phyloP scores from a whole-genome alignment of 2,329 filamentous ascomycete species.

The Parasarocladium wereldwijsianum region DNA sequence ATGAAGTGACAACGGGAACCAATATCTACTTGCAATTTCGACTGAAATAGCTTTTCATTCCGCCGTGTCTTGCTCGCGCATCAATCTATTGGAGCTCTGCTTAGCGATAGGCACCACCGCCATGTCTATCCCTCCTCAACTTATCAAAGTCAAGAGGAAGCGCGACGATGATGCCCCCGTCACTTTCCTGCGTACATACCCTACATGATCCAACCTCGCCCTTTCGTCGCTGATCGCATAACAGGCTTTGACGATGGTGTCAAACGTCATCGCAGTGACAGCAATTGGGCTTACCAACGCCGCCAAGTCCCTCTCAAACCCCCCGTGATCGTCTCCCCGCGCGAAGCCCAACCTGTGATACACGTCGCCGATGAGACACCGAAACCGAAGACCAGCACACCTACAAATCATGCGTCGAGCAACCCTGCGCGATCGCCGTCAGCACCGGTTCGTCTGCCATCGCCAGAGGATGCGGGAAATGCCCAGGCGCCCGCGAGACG shows the following conservation, averaged over 20 bases:
- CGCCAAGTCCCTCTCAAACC: slow-evolving; percentile 20
- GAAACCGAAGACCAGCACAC: slow-evolving; percentile 17
- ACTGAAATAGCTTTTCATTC: too few relatives aligned
- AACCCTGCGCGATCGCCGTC: too few relatives aligned
- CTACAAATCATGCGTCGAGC: too few relatives aligned
- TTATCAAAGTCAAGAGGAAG: slow-evolving; percentile 49
- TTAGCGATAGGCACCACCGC: too few relatives aligned
- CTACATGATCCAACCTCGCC: slow-evolving; percentile 3
- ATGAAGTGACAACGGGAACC: too few relatives aligned
- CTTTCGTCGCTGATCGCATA: slow-evolving; percentile 1
- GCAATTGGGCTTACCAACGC: slow-evolving; percentile 41
- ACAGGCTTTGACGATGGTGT: slow-evolving; percentile 24
- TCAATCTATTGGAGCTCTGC: too few relatives aligned
- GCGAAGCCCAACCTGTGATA: slow-evolving; percentile 26
- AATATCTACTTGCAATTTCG: too few relatives aligned
- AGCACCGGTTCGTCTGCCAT: too few relatives aligned
- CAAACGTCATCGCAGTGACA: slow-evolving; percentile 37
- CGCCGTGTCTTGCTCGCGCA: too few relatives aligned
- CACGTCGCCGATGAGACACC: slow-evolving; percentile 22
- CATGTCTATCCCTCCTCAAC: slow-evolving; percentile 43
- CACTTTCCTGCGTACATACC: slow-evolving; percentile 36
- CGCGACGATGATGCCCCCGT: slow-evolving; percentile 37
- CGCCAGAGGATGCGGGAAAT: not conserved
- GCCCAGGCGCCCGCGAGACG: slow-evolving; percentile 15
- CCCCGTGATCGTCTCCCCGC: slow-evolving; percentile 6